A percentile compares a stretch with the other conserved stretches of the same genome.
phyloP scores from a whole-genome alignment of 257 asterid genomes.

The Cinchona pubescens region DNA sequence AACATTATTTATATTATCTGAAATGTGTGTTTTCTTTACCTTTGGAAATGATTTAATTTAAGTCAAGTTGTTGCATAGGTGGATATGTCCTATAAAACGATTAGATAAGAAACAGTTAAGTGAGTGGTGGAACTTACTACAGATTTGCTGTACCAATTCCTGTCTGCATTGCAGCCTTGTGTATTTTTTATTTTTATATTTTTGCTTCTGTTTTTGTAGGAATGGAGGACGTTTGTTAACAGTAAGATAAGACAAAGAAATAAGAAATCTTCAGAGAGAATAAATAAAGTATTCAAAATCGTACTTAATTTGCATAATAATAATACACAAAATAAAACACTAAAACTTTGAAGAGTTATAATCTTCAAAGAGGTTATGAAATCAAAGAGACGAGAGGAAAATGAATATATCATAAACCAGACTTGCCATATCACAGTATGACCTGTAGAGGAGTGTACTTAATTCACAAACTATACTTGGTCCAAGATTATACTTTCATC shows the following conservation, averaged over 20 bases:
- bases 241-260: neutral
- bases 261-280: too few relatives aligned
- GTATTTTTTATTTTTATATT: too few relatives aligned
- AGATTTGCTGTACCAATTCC: neutral
- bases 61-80: neutral
- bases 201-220: too few relatives aligned
- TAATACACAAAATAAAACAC: neutral
- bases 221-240: too few relatives aligned
- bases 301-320: neutral
- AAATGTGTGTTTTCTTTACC: neutral
- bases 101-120: neutral
- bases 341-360: neutral
- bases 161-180: neutral
- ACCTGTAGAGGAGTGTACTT: too few relatives aligned
- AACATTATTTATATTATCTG: neutral
- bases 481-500: too few relatives aligned
- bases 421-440: too few relatives aligned
- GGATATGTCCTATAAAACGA: neutral
- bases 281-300: too few relatives aligned
- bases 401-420: too few relatives aligned
- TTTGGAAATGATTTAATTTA: neutral
- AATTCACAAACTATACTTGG: too few relatives aligned
- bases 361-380: neutral
- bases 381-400: too few relatives aligned
- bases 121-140: slow-evolving; percentile 6